Evolutionary conservation across 2,329 filamentous ascomycete genomes (phyloP), one percentile per base, ranked within the genome.

Genomic region (Fusarium albidum): DNA sequence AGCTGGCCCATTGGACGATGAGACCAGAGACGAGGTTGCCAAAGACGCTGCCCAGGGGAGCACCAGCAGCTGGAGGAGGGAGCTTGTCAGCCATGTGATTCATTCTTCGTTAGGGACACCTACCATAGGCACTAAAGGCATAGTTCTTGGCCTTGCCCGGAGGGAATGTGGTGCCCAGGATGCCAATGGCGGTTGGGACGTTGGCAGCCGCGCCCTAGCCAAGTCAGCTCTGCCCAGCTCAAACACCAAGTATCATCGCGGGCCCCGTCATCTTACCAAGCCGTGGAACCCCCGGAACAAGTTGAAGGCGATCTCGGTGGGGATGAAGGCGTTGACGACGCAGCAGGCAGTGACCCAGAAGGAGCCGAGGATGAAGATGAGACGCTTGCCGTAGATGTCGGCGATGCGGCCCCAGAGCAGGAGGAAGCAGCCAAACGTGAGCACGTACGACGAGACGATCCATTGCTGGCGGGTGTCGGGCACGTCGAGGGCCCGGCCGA

Each of bases 141-240:
- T 89, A 88, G 63, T 88, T 90, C 71, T 89, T 90, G 5, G 86
- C 83, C 58, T 83, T 86, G 0, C 87, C 85, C 0, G 86, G 86
- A 1, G 82, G 82, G 48, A 90, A 90, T 0, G 85, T 89, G 2
- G 83, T 82, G 1, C 86, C 87, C 3, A 91, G 70, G 32, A 90
- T 90, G 0, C 88, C 88, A 65, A 91, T 84, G 0, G 87, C 88
- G 0, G 87, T 89, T 0, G 88, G 87, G 1, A 90, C 85, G 65
- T 88, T 90, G 13, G 86, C 85, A 2, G 88, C 87, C 21, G 85
- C 84, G 3, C 86, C 87, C 73, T 82, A 48, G 17, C 25, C 12
- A 5, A 28, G 29, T 41, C 25, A 52, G 34, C 6, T 32, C 18
- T 7, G 11, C 14, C 6, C 15, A 9, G 4, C 9, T 2, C 5